These are phyloP conservation scores for Nectriaceae sp. DNA, from an alignment of 2,329 filamentous ascomycete genomes.

Conservation along the genomic window DNA sequence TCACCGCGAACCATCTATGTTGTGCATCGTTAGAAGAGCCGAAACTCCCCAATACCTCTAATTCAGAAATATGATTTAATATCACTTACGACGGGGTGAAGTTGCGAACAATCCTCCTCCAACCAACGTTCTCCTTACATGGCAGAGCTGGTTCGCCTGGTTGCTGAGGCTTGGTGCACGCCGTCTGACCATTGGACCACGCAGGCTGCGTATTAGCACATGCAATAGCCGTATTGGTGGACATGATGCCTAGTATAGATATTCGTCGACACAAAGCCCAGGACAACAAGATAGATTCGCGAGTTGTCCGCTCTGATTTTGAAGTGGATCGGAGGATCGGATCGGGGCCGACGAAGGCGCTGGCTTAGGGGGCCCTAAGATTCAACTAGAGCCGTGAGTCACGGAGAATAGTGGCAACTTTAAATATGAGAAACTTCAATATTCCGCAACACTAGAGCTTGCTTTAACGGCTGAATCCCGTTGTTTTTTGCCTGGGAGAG, in stretches of 20 bases:
- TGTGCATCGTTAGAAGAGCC: background rate
- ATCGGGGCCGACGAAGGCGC: too few species aligned
- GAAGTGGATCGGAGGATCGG: too few species aligned
- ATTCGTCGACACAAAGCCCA: too few species aligned
- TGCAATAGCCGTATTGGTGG: conserved; percentile 10
- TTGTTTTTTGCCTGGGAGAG: conserved; percentile 2
- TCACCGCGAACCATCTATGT: conserved; percentile 57
- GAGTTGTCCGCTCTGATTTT: too few species aligned
- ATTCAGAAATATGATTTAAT: too few species aligned
- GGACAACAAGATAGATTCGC: too few species aligned
- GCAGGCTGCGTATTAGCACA: conserved; percentile 10
- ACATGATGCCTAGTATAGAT: conserved; percentile 21
- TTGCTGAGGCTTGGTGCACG: conserved; percentile 8
- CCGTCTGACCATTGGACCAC: conserved; percentile 11
- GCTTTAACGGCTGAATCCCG: background rate
- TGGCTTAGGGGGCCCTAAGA: too few species aligned
- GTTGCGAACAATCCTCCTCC: conserved; percentile 50
- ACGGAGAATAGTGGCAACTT: too few species aligned
- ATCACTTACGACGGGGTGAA: conserved; percentile 55
- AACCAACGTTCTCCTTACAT: conserved; percentile 40
- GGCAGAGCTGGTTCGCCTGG: conserved; percentile 18
- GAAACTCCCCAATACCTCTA: background rate
- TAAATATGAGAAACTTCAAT: too few species aligned
- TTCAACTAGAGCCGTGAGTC: too few species aligned
- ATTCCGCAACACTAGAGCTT: too few species aligned